A percentile compares a stretch with the other conserved stretches of the same genome.
Conservation (phyloP, 1,284 basidiomycete genomes). For the Volvariella surrecta region DNA sequence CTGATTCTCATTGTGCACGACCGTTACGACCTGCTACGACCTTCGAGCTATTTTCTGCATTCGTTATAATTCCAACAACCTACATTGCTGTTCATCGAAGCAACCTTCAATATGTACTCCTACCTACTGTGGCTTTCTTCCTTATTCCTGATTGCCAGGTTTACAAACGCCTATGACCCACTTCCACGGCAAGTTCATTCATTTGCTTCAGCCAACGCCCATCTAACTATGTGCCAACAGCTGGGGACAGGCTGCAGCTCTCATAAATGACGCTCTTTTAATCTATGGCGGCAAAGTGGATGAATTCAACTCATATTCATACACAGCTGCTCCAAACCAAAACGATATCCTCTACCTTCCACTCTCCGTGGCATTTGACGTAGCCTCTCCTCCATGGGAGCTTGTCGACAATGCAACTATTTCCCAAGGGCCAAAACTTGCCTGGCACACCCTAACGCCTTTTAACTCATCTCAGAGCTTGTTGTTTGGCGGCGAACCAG, state of each 20-base stretch:
- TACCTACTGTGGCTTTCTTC: neutral
- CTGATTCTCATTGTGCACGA: too few species aligned
- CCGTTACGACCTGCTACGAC: too few species aligned
- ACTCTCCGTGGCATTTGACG: constrained; percentile 49
- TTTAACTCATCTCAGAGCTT: constrained; percentile 47
- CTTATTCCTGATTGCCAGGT: neutral
- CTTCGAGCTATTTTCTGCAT: too few species aligned
- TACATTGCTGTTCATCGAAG: too few species aligned
- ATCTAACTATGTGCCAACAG: constrained; percentile 26
- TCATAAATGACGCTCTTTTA: constrained; percentile 55
- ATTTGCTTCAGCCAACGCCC: neutral
- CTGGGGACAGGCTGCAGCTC: constrained; percentile 72
- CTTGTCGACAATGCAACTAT: constrained; percentile 33
- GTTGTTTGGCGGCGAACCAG: constrained; percentile 70
- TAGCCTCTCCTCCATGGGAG: constrained; percentile 59
- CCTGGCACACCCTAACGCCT: constrained; percentile 77
- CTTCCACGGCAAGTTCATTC: constrained; percentile 4
- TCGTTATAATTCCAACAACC: too few species aligned
- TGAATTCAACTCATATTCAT: constrained; percentile 56
- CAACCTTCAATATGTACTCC: too few species aligned
- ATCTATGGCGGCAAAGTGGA: constrained; percentile 78
- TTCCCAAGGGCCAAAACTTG: constrained; percentile 49
- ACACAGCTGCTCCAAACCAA: constrained; percentile 64
- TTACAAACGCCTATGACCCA: constrained; percentile 1
- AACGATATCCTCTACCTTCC: constrained; percentile 65